Base-by-base conservation (phyloP, 768 basidiomycete species). In the Gautieria morchelliformis region DNA sequence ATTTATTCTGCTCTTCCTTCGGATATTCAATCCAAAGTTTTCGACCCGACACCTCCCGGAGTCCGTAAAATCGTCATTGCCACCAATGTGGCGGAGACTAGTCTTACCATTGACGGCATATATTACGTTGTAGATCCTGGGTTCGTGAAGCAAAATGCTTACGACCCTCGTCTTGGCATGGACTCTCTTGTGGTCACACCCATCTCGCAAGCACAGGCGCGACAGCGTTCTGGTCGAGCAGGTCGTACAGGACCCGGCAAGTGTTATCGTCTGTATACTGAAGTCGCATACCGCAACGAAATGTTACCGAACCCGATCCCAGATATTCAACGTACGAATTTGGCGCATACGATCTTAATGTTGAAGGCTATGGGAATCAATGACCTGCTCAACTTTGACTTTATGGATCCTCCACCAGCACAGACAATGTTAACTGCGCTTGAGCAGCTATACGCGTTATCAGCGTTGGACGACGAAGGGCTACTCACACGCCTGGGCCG, bases 341-440 rank as follows among this genome's bases (percentile, higher is more conserved):
- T 99, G 60, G 82, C 95, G 5, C 78, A 83, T 57, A 98, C 95
- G 0, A 97, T 99, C 66, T 72, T 98, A 15, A 89, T 94, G 73
- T 77, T 98, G 56, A 98, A 98, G 69, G 96, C 96, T 3, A 98
- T 99, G 96, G 96, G 95, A 37, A 83, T 98, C 74, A 98, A 98
- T 65, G 96, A 99, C 67, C 73, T 98, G 4, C 83, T 98, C 58
- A 92, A 90, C 71, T 98, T 98, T 71, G 95, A 96, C 69, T 99
- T 98, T 68, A 98, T 99, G 96, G 96, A 98, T 70, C 93, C 95
- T 1, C 96, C 96, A 24, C 96, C 94, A 0, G 89, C 93, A 4
- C 92, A 87, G 65, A 97, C 95, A 10, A 91, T 98, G 88, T 77
- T 99, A 62, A 95, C 96, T 1, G 96, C 96, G 1, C 73, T 99